Conservation (phyloP, 352 stramenopile species). For the Phytophthora pisi region DNA sequence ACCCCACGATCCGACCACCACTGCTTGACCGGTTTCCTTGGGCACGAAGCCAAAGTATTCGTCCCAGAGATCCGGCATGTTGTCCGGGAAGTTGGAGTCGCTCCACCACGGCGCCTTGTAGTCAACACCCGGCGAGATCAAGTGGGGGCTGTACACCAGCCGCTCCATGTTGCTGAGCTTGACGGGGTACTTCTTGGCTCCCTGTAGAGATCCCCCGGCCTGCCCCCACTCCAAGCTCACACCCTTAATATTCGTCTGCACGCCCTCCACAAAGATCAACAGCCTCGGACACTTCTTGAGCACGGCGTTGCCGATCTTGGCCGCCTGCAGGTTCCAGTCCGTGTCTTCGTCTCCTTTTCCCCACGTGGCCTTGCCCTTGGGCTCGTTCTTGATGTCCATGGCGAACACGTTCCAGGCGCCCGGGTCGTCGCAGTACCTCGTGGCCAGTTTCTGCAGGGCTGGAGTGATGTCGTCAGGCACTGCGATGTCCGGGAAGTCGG, state of each 20-base stretch:
- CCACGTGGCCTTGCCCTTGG: constrained; percentile 72
- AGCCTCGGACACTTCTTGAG: constrained; percentile 62
- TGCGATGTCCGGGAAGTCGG: constrained; percentile 65
- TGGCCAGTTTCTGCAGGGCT: constrained; percentile 57
- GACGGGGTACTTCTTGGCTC: constrained; percentile 63
- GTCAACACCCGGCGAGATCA: constrained; percentile 69
- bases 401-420: constrained; percentile 76
- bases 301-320: constrained; percentile 73
- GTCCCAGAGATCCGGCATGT: constrained; percentile 75
- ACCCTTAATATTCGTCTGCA: constrained; percentile 74
- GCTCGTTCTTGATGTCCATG: constrained; percentile 84
- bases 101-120: constrained; percentile 70
- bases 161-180: constrained; percentile 74
- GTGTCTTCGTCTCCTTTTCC: constrained; percentile 57
- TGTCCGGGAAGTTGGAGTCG: constrained; percentile 62
- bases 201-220: constrained; percentile 62
- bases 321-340: constrained; percentile 70
- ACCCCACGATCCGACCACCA: constrained; percentile 74
- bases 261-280: constrained; percentile 77
- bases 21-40: constrained; percentile 51
- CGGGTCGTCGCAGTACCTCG: constrained; percentile 65
- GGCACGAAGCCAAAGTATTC: constrained; percentile 72
- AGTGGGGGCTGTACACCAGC: constrained; percentile 71
- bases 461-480: constrained; percentile 60
- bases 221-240: constrained; percentile 62